Evolutionary conservation across 2,329 filamentous ascomycete species (phyloP).

Genomic region (Cladosporium sp.): DNA sequence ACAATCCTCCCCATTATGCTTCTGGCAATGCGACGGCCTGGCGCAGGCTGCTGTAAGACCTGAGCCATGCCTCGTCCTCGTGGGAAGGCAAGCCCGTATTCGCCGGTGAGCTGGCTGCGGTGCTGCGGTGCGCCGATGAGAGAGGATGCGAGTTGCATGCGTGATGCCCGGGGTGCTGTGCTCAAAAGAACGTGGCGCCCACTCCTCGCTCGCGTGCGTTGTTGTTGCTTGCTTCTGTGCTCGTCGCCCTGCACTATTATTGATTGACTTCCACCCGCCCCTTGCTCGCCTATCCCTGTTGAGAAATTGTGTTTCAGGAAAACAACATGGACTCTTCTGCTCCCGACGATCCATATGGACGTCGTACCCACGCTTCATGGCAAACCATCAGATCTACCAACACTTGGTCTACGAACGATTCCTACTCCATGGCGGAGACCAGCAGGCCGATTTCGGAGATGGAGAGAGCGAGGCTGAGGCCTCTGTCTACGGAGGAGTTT

Average conservation of each 20-base stretch:
- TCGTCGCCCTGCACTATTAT: constrained; percentile 6
- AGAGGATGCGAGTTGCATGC: no score
- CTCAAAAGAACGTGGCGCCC: constrained; percentile 13
- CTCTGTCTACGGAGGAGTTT: constrained; percentile 26
- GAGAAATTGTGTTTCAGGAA: constrained; percentile 6
- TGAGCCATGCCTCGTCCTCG: constrained; percentile 11
- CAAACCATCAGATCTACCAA: constrained; percentile 10
- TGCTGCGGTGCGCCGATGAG: constrained; percentile 1
- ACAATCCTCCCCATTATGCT: constrained; percentile 10
- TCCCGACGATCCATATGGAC: constrained; percentile 11
- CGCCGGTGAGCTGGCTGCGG: background rate
- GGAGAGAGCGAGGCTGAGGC: constrained; percentile 13
- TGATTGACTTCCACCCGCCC: constrained; percentile 3
- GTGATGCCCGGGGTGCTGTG: constrained; percentile 3
- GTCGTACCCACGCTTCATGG: constrained; percentile 11
- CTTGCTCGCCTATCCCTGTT: constrained; percentile 11
- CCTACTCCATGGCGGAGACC: constrained; percentile 10
- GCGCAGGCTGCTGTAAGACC: constrained; percentile 12
- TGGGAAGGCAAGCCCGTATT: constrained; percentile 2
- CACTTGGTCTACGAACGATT: constrained; percentile 13
- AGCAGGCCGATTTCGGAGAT: constrained; percentile 9
- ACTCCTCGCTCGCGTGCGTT: background rate
- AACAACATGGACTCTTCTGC: constrained; percentile 9
- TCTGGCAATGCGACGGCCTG: constrained; percentile 12
- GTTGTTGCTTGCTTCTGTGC: background rate